A percentile compares a stretch with the other conserved stretches of the same genome.
Evolutionary conservation across 768 basidiomycete species (phyloP).

Genomic region (Leccinum boreale): DNA sequence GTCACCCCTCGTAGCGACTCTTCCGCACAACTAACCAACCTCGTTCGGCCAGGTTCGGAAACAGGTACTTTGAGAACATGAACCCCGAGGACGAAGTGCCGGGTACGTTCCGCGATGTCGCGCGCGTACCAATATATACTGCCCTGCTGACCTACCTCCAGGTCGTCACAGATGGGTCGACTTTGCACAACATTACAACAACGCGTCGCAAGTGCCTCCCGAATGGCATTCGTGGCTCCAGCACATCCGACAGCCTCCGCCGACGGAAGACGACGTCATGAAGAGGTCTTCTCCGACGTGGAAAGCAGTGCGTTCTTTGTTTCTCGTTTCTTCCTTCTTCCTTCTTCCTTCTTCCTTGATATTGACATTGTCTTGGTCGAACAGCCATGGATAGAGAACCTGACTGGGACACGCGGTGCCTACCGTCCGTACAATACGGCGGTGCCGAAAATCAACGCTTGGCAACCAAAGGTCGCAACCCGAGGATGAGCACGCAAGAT

Average conservation of each 20-base stretch:
- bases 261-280: conserved; percentile 70
- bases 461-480: conserved; percentile 70
- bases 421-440: conserved; percentile 88
- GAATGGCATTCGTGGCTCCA: conserved; percentile 97
- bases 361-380: not conserved
- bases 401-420: conserved; percentile 91
- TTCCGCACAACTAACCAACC: conserved; percentile 1
- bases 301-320: conserved; percentile 63
- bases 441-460: conserved; percentile 74
- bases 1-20: conserved; percentile 30
- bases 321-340: not conserved
- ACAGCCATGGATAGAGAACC: conserved; percentile 81
- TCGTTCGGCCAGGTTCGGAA: conserved; percentile 70
- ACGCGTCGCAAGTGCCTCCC: conserved; percentile 91
- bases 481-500: conserved; percentile 34
- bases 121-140: not conserved
- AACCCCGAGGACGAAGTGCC: conserved; percentile 86
- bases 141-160: conserved; percentile 23
- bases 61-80: conserved; percentile 91
- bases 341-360: not conserved
- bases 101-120: conserved; percentile 44
- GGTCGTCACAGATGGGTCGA: conserved; percentile 98
- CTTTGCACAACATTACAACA: conserved; percentile 84
- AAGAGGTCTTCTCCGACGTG: conserved; percentile 70
- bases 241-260: conserved; percentile 84